Base-by-base conservation (phyloP, 148 eudicot species). In the Rhododendron molle region DNA sequence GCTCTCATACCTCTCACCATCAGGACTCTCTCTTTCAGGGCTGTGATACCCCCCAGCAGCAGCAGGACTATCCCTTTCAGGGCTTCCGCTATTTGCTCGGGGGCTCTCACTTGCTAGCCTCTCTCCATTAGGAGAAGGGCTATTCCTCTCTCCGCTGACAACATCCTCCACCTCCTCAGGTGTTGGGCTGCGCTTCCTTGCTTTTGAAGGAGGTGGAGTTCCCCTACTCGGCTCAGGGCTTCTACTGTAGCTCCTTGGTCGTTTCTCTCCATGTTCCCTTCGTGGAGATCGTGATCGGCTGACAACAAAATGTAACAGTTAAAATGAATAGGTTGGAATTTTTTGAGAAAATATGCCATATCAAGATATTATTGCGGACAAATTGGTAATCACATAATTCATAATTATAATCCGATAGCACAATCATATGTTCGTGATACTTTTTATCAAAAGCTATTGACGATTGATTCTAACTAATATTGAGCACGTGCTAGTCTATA, bases 261-360 rank as follows among this genome's bases (percentile, higher is more conserved):
- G 85, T 88, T 93, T 90, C 69, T 91, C 93, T 40, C 62, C 92
- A 81, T 85, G 88, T 49, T 91, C 97, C 78, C 92, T 92, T 86
- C 85, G 89, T 20, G 89, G 89, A 40, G 98, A 91, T 76, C 96
- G 90, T 44, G 98, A 96, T 78, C 90, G 98, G 88, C 98, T 96
- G 94, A 86, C 85, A 38, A 78, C 32, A 85, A 36, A 62, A 69
- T 5, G 5, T 7, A 76, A 11, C 15, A 2, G 2, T 12, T 32
- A 15, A 36, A 36, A 36, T 34, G 7, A 28, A 18, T n/a, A 50
- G 43, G 23, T 15, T 28, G 0, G 20, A 36, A 46, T 6, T n/a
- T 40, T 18, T 8, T 5, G 14, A 8, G 2, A 47, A 18, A 10
- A 54, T 3, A 44, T 23, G 54, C 71, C 28, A 65, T 9, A 26